Conservation (phyloP, 768 basidiomycete genomes). For the Kockovaella imperatae region DNA sequence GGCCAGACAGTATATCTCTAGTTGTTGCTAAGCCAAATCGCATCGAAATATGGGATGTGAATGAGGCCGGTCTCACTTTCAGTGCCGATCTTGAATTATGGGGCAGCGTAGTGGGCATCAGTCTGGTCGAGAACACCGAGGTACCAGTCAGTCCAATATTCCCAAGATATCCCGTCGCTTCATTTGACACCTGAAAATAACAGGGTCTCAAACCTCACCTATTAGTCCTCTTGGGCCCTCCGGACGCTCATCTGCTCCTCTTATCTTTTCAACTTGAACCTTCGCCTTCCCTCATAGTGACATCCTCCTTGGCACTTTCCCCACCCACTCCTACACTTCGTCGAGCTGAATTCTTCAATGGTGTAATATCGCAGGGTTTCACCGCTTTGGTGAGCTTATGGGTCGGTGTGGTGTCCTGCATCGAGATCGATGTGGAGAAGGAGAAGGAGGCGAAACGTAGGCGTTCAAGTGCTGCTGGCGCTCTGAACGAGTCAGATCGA, state of each 20-base stretch:
- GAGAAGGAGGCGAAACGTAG: constrained; percentile 26
- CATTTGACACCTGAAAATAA: not conserved
- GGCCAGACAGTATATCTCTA: constrained; percentile 19
- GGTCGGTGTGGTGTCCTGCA: constrained; percentile 38
- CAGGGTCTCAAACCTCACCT: constrained; percentile 33
- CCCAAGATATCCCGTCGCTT: not conserved
- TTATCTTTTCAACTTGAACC: constrained; percentile 16
- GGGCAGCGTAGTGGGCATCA: constrained; percentile 39
- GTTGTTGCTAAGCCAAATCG: constrained; percentile 37
- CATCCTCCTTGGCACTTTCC: constrained; percentile 21
- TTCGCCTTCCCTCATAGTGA: constrained; percentile 14
- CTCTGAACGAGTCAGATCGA: constrained; percentile 9
- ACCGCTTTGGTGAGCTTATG: constrained; percentile 39
- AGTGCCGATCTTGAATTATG: constrained; percentile 29
- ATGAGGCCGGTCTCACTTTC: constrained; percentile 20
- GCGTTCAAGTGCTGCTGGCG: constrained; percentile 9
- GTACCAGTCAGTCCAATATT: not conserved
- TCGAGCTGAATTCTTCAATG: constrained; percentile 38
- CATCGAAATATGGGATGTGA: constrained; percentile 36
- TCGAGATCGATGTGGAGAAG: constrained; percentile 37
- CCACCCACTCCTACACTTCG: constrained; percentile 33
- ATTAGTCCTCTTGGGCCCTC: constrained; percentile 35
- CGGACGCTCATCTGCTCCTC: constrained; percentile 36
- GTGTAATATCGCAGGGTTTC: constrained; percentile 24
- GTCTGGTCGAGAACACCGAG: constrained; percentile 21